Conservation (phyloP, 2,329 filamentous ascomycete genomes). For the Metarhizium humberi region DNA sequence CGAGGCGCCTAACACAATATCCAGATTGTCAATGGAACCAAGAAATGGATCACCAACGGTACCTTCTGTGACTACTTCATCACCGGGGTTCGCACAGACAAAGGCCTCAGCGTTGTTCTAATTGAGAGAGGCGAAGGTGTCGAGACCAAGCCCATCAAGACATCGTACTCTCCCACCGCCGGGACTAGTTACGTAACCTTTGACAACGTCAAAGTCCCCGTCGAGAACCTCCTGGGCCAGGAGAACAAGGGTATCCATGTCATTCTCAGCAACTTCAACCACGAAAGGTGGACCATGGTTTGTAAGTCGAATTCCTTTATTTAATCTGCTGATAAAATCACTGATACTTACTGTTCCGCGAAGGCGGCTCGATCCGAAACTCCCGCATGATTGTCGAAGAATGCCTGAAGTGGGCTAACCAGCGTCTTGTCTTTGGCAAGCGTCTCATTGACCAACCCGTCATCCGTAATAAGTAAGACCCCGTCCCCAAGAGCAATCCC, state of each 20-base stretch:
- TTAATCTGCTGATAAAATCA: constrained; percentile 2
- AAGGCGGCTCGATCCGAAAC: constrained; percentile 50
- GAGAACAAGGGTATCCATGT: constrained; percentile 83
- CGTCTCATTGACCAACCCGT: constrained; percentile 74
- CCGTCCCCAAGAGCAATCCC: neutral
- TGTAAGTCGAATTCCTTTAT: constrained; percentile 30
- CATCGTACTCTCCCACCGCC: constrained; percentile 68
- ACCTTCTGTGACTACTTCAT: constrained; percentile 79
- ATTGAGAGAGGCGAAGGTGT: constrained; percentile 66
- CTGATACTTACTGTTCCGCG: constrained; percentile 2
- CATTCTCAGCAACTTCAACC: constrained; percentile 82
- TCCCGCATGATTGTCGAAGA: constrained; percentile 68
- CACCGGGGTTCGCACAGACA: constrained; percentile 67
- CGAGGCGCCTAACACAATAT: neutral
- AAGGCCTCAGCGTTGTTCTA: constrained; percentile 68
- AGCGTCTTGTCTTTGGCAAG: constrained; percentile 77
- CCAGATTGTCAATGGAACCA: constrained; percentile 57
- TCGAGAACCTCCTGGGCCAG: constrained; percentile 65
- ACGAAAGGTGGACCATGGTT: constrained; percentile 72
- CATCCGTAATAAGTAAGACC: constrained; percentile 63
- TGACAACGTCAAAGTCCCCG: constrained; percentile 79
- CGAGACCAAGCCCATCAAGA: constrained; percentile 71
- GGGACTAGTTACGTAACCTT: constrained; percentile 75
- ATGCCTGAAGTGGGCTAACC: constrained; percentile 81
- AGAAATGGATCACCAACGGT: constrained; percentile 84